phyloP scores from a whole-genome alignment of 2,329 filamentous ascomycete species.

The Mariannaea elegans region DNA sequence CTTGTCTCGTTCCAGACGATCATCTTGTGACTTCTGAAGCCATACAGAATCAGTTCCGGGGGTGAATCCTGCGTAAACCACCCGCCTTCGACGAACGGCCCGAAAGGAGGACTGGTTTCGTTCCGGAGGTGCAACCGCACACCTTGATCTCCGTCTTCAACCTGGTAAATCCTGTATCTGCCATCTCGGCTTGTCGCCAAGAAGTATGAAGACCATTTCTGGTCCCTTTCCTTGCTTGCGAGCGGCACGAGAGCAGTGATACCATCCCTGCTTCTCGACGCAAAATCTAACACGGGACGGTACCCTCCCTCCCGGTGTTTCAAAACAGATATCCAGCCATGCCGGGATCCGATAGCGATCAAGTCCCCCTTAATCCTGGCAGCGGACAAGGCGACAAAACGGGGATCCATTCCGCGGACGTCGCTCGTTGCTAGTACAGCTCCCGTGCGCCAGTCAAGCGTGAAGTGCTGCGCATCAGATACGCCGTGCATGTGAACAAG shows the following conservation, averaged over 20 bases:
- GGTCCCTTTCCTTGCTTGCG: conserved; percentile 35
- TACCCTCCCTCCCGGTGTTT: conserved; percentile 39
- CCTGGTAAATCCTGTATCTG: conserved; percentile 71
- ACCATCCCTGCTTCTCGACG: conserved; percentile 63
- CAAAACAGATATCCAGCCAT: conserved; percentile 56
- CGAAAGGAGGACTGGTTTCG: conserved; percentile 74
- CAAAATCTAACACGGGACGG: conserved; percentile 44
- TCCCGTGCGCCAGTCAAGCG: conserved; percentile 46
- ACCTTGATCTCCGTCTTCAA: conserved; percentile 37
- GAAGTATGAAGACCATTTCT: conserved; percentile 55
- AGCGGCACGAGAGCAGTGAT: conserved; percentile 72
- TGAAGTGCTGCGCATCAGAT: conserved; percentile 54
- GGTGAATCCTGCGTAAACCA: conserved; percentile 59
- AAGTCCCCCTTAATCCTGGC: conserved; percentile 52
- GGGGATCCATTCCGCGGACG: conserved; percentile 53
- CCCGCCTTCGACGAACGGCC: conserved; percentile 78
- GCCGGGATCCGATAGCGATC: conserved; percentile 61
- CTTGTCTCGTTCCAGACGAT: conserved; percentile 81
- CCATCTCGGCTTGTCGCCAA: conserved; percentile 82
- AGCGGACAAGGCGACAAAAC: conserved; percentile 60
- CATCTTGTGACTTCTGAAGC: conserved; percentile 83
- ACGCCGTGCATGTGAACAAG: conserved; percentile 58
- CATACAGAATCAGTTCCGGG: conserved; percentile 74
- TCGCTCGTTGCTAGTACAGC: conserved; percentile 40
- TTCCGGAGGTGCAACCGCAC: conserved; percentile 64